Base-by-base conservation (phyloP, 306 rosid species). In the Alnus rubra region DNA sequence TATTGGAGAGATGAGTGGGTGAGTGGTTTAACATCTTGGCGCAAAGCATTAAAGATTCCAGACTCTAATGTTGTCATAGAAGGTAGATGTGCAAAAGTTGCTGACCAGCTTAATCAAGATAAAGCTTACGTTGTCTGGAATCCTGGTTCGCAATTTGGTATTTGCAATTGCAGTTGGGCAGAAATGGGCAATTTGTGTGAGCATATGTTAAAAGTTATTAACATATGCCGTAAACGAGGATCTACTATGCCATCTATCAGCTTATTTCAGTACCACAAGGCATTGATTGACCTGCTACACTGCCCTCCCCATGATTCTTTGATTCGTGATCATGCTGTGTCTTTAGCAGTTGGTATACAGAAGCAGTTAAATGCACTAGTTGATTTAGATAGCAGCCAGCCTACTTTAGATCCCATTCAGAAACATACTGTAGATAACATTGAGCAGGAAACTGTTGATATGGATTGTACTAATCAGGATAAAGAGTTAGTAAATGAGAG, bases 1-100 rank as follows among this genome's bases (percentile, higher is more conserved):
- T 94, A 94, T 78, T 85, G 93, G 92, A 92, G 89, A 87, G 87
- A 92, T 70, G 97, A 94, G 85, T 89, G 97, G 97, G 78, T 76
- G 68, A 91, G 92, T 78, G 98, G 97, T 56, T 89, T 92, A 82
- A 92, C 98, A 62, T 87, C 94, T 69, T 92, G 97, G 98, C 93
- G 91, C 84, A 87, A 88, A 83, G 87, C 97, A 9, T 87, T 88
- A 85, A 79, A 79, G 76, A 92, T 94, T 78, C 89, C 91, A 50
- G 95, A 94, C 71, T 53, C 89, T 12, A 88, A 89, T 78, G 88
- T 91, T 33, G 48, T 80, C 75, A 60, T 92, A 81, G 93, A 91
- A 82, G 91, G 86, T 78, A 74, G 65, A 76, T 81, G 78, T 75
- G 95, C 97, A 42, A 89, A 86, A 82, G 93, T 94, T 45, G 78